Base-by-base conservation (phyloP, 2,329 filamentous ascomycete genomes). In the Pseudocercospora ulei region DNA sequence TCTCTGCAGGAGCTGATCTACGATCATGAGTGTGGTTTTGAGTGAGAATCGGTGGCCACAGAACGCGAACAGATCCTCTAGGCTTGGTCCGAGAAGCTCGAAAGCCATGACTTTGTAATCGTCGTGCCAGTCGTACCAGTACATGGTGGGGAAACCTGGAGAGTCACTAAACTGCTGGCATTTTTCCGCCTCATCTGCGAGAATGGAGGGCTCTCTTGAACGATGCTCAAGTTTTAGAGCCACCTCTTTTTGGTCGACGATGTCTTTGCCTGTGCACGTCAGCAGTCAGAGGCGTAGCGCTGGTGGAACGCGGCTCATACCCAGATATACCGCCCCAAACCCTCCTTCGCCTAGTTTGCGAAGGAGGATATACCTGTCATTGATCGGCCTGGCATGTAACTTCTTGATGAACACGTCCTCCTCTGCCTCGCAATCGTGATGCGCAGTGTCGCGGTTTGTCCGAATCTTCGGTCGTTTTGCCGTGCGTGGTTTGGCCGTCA, bases 201-300 rank as follows among this genome's bases (percentile, higher is more conserved):
- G 7, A 8, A 31, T 17, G 17, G 17, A 38, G 8, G 16, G 25
- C n/a, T 22, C 38, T 2, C 12, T 8, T 8, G 20, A 17, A n/a
- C 12, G 4, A 29, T 41, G 30, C 30, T 41, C 38, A 9, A 41
- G 18, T 18, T 41, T 41, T 12, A 41, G 38, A n/a, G 30, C 30
- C 4, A 41, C 38, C 16, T 41, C 31, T 30, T 35, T 5, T 23
- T 25, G 11, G 4, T 22, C 30, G 4, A 23, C 23, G 24, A 28
- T 16, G 23, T 35, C 30, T 17, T 18, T 5, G n/a, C 24, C 29
- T 41, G 26, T 27, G n/a, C 38, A 11, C 27, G 28, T 40, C 14
- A 40, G 19, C 12, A 16, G 7, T 7, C n/a, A 13, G 7, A 36
- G 7, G 19, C 9, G 12, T 14, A 27, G 14, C 16, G 12, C 11